Evolutionary conservation across 2,329 filamentous ascomycete genomes (phyloP).

Genomic region (Massarina eburnea): DNA sequence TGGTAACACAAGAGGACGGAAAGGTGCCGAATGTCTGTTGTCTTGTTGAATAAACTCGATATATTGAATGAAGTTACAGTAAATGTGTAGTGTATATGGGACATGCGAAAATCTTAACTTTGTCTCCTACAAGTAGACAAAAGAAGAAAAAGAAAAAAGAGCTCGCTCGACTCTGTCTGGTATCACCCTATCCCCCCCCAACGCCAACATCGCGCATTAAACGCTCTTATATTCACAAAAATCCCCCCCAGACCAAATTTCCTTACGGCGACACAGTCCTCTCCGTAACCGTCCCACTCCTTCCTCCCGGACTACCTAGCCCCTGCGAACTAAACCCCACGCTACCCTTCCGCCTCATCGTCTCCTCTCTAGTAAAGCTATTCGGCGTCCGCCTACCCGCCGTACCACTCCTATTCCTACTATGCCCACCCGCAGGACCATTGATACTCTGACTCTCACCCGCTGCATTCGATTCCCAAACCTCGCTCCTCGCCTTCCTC

Average conservation of each 20-base stretch:
- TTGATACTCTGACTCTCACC: too few relatives aligned
- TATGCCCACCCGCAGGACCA: not conserved
- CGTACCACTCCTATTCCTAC: not conserved
- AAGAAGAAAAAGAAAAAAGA: not conserved
- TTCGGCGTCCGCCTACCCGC: not conserved
- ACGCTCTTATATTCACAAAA: not conserved
- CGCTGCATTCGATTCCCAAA: slow-evolving; percentile 18
- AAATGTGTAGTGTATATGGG: too few relatives aligned
- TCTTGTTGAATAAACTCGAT: too few relatives aligned
- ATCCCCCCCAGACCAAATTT: not conserved
- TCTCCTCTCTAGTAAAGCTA: not conserved
- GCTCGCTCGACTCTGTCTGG: not conserved
- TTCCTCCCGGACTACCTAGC: not conserved
- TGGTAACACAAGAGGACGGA: too few relatives aligned
- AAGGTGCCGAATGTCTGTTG: too few relatives aligned
- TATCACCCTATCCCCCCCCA: not conserved
- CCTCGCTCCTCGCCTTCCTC: slow-evolving; percentile 29
- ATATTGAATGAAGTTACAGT: too few relatives aligned
- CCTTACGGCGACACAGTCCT: not conserved
- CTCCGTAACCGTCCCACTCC: slow-evolving; percentile 1
- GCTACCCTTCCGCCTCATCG: not conserved
- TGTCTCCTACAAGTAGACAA: not conserved
- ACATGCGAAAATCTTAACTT: too few relatives aligned
- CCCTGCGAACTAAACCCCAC: not conserved
- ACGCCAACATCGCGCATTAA: not conserved